A percentile compares a stretch with the other conserved stretches of the same genome.
phyloP scores from a whole-genome alignment of 1,284 basidiomycete genomes.

The Cutaneotrichosporon sp. region DNA sequence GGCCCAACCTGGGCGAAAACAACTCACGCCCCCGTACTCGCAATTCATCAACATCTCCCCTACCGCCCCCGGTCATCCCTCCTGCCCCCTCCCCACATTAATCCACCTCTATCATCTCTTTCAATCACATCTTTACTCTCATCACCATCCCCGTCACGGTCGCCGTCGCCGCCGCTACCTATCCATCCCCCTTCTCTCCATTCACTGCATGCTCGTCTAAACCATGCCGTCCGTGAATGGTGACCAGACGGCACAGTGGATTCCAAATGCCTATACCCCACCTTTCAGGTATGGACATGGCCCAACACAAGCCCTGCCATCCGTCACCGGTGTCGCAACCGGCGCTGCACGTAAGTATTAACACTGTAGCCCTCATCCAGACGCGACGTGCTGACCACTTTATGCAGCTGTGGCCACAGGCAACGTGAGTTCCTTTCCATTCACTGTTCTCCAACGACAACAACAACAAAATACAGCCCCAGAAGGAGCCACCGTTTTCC shows the following conservation, averaged over 20 bases:
- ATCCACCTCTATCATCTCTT: background rate
- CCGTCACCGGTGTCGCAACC: background rate
- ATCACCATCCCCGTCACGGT: background rate
- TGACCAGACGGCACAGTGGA: slow-evolving; percentile 1
- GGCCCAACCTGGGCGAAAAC: no score
- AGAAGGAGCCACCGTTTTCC: no score
- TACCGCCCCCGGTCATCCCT: no score
- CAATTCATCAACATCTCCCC: no score
- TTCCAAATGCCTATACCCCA: background rate
- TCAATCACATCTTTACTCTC: background rate
- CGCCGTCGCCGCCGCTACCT: background rate
- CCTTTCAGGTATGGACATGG: background rate
- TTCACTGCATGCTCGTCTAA: background rate
- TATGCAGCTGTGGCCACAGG: background rate
- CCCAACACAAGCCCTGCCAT: background rate
- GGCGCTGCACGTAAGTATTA: background rate
- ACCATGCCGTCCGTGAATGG: background rate
- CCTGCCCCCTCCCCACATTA: background rate
- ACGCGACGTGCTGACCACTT: background rate
- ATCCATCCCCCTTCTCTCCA: background rate
- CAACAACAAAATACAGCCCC: background rate
- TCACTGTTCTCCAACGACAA: no score
- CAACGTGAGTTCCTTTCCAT: background rate
- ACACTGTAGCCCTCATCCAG: background rate
- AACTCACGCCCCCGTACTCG: no score